Conservation (phyloP, 495 filamentous ascomycete genomes). For the Neurospora sublineolata region DNA sequence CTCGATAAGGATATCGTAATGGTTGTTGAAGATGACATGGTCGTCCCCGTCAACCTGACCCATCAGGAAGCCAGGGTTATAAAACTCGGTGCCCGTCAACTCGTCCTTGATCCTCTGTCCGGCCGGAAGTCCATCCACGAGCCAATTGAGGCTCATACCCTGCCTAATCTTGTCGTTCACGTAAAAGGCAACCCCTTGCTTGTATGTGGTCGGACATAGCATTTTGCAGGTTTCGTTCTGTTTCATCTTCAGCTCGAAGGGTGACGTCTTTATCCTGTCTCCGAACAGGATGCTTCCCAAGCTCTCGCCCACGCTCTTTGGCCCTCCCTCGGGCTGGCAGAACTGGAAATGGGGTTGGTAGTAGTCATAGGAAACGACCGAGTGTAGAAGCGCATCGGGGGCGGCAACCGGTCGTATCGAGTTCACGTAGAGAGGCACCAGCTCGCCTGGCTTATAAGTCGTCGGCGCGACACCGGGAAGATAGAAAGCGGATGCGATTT, state of each 20-base stretch:
- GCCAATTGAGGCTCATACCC: slow-evolving; percentile 85
- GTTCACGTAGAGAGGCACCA: slow-evolving; percentile 87
- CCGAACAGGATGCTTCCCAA: slow-evolving; percentile 94
- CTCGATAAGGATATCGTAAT: slow-evolving; percentile 88
- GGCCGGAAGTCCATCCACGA: slow-evolving; percentile 86
- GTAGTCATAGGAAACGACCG: slow-evolving; percentile 92
- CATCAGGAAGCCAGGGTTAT: slow-evolving; percentile 78
- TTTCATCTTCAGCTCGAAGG: slow-evolving; percentile 76
- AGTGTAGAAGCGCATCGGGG: slow-evolving; percentile 66
- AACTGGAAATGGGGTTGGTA: slow-evolving; percentile 81
- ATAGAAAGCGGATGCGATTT: slow-evolving; percentile 72
- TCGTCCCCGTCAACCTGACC: slow-evolving; percentile 48
- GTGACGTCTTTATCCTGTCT: slow-evolving; percentile 86
- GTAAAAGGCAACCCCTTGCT: slow-evolving; percentile 57
- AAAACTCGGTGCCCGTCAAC: slow-evolving; percentile 63
- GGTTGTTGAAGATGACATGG: slow-evolving; percentile 65
- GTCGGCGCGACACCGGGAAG: slow-evolving; percentile 93
- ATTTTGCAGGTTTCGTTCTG: slow-evolving; percentile 77
- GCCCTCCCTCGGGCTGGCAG: slow-evolving; percentile 65
- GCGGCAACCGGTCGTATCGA: slow-evolving; percentile 76
- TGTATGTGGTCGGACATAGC: slow-evolving; percentile 58
- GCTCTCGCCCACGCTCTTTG: slow-evolving; percentile 69
- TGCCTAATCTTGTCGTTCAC: slow-evolving; percentile 71
- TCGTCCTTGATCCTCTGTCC: slow-evolving; percentile 65
- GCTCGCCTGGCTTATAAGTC: slow-evolving; percentile 63